Percentiles rank a stretch among this genome's conserved stretches.
Conservation (phyloP, 768 basidiomycete genomes). For the Rhodotorula taiwanensis region DNA sequence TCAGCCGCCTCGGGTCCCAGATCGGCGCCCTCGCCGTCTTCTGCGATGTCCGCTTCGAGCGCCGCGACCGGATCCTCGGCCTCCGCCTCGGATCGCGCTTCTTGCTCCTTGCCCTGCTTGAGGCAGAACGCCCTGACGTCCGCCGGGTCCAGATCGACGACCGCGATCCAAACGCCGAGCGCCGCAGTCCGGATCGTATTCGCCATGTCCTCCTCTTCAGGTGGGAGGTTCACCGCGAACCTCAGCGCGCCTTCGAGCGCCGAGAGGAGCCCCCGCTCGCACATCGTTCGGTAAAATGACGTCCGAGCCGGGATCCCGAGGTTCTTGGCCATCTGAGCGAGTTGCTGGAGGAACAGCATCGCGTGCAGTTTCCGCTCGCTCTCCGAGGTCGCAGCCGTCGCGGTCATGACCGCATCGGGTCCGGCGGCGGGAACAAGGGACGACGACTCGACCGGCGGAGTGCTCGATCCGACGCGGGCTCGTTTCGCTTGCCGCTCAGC, state of each 20-base stretch:
- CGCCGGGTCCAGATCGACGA: constrained; percentile 84
- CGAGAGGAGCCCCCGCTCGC: constrained; percentile 79
- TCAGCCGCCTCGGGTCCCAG: constrained; percentile 54
- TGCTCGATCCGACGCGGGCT: not conserved
- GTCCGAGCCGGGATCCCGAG: constrained; percentile 82
- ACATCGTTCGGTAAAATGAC: constrained; percentile 73
- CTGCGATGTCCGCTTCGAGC: not conserved
- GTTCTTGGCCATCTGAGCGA: constrained; percentile 93
- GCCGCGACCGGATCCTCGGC: constrained; percentile 7
- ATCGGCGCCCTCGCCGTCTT: constrained; percentile 44
- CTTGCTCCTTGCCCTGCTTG: constrained; percentile 20
- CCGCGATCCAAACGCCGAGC: constrained; percentile 72
- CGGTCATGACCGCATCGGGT: not conserved
- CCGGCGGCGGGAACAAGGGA: not conserved
- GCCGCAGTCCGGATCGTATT: constrained; percentile 68
- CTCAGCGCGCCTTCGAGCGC: constrained; percentile 85
- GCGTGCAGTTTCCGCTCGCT: constrained; percentile 56
- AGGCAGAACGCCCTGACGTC: constrained; percentile 77
- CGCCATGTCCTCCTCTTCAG: constrained; percentile 46
- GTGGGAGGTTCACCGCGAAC: constrained; percentile 45
- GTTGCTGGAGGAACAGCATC: constrained; percentile 79
- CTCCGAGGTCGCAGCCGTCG: not conserved
- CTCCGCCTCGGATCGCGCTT: constrained; percentile 41
- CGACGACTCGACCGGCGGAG: too few relatives aligned
- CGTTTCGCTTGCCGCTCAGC: constrained; percentile 13